These are phyloP conservation scores for Colletotrichum siamense DNA, from an alignment of 2,329 filamentous ascomycete species.

Conservation along the genomic window DNA sequence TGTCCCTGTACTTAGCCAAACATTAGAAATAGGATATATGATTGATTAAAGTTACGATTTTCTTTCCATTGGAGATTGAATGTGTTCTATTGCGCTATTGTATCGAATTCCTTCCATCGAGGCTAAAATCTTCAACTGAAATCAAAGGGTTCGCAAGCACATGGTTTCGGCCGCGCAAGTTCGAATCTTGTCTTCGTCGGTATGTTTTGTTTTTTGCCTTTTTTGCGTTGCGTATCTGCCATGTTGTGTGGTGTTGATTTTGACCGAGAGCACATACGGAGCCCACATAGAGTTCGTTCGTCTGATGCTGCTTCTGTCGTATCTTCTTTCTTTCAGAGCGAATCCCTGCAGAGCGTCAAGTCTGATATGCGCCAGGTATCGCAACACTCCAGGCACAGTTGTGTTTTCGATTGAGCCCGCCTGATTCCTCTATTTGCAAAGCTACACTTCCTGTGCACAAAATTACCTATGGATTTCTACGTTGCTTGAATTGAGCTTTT, in stretches of 20 bases:
- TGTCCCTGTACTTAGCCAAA: no score
- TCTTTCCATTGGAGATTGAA: no score
- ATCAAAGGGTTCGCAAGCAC: no score
- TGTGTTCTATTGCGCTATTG: no score
- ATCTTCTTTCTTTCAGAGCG: not conserved
- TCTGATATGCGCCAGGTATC: not conserved
- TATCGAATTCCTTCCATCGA: no score
- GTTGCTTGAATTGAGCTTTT: no score
- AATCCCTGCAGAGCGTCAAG: not conserved
- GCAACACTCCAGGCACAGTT: not conserved
- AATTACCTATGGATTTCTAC: no score
- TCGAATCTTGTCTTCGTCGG: slow-evolving; percentile 18
- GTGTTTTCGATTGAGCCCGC: not conserved
- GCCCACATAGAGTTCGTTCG: not conserved
- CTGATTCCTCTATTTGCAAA: no score
- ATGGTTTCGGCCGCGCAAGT: slow-evolving; percentile 20
- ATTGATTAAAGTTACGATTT: no score
- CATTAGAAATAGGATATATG: no score
- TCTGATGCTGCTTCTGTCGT: not conserved
- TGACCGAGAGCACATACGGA: not conserved
- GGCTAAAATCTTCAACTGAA: no score
- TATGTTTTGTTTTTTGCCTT: not conserved
- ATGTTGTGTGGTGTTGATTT: not conserved
- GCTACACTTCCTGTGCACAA: no score
- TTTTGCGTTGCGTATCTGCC: not conserved